Base-by-base conservation (phyloP, 1,284 basidiomycete genomes). In the Pterulicium gracile region DNA sequence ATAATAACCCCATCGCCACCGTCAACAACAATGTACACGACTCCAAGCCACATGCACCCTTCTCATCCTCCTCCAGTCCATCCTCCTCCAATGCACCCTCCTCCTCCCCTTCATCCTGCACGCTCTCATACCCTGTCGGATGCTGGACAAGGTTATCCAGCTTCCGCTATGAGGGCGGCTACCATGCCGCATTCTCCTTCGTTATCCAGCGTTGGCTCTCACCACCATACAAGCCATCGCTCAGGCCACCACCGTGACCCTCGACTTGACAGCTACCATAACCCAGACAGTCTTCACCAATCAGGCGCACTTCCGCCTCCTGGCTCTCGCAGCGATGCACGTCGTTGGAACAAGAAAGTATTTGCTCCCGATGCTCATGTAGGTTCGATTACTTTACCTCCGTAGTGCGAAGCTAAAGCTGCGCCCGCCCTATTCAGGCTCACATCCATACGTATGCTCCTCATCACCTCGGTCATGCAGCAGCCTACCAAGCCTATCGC, bases 401-500 rank as follows among this genome's bases (percentile, higher is more conserved):
- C 18, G 10, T 41, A 15, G 7, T 41, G 7, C 18, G 39, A 41
- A 10, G 10, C n/a, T 7, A 12, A 10, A 10, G 14, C 19, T 41
- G 7, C 10, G 13, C 10, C 13, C 19, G 10, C 12, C 39, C 42
- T 36, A 43, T 39, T 17, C 48, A 76, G 72, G 66, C 65, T 24
- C 69, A 75, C 54, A 57, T 72, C 13, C 62, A 58, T 47, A 58
- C 63, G 18, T 63, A 79, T 58, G 56, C 64, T 4, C 74, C 78
- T 1, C 53, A 59, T 17, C 76, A 81, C 49, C 66, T 83, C 22
- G 80, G 80, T 1, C 72, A 79, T 53, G 80, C 79, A 2, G 79
- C 79, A n/a, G 79, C 78, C 0, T 83, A 81, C 55, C 77, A 81
- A 55, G 77, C 76, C 0, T 79, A 78, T 59, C 68, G 77, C n/a